These are phyloP conservation scores for Deakozyma indianensis DNA, from an alignment of 805 yeast genomes.

Conservation along the genomic window DNA sequence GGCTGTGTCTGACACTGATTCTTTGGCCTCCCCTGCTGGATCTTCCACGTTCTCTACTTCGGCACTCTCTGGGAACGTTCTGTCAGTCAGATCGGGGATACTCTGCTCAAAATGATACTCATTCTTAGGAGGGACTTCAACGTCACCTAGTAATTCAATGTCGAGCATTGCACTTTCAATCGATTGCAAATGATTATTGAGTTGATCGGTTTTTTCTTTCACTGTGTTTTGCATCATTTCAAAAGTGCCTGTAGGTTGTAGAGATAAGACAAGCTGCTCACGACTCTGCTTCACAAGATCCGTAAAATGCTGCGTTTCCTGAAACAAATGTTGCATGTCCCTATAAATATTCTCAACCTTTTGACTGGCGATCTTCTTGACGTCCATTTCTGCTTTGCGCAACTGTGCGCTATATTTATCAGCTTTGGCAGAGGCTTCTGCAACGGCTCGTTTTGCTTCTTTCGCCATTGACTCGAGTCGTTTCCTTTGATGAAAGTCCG, in stretches of 20 bases:
- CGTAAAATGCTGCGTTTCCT: too few species aligned
- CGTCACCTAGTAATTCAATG: neutral
- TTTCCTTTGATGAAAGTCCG: too few species aligned
- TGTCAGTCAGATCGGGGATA: neutral
- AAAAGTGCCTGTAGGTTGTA: neutral
- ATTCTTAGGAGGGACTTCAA: neutral
- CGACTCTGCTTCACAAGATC: neutral
- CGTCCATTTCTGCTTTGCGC: too few species aligned
- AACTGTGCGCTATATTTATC: too few species aligned
- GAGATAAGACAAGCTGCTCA: neutral
- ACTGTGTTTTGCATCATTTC: neutral
- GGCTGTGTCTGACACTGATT: too few species aligned
- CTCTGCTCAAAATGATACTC: neutral
- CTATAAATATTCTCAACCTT: too few species aligned
- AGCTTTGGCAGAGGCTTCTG: too few species aligned
- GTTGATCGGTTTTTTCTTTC: neutral
- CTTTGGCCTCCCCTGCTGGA: too few species aligned
- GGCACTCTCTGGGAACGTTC: neutral
- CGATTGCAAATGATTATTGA: neutral
- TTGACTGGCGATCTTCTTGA: too few species aligned
- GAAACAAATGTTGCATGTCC: too few species aligned
- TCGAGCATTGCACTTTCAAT: neutral
- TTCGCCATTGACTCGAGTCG: too few species aligned
- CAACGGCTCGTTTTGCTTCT: too few species aligned
- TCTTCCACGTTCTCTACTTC: conserved; percentile 21